Percentiles rank a stretch among this genome's conserved stretches.
These are phyloP conservation scores for Ilex paraguariensis DNA, from an alignment of 305 asterid species.

Conservation along the genomic window DNA sequence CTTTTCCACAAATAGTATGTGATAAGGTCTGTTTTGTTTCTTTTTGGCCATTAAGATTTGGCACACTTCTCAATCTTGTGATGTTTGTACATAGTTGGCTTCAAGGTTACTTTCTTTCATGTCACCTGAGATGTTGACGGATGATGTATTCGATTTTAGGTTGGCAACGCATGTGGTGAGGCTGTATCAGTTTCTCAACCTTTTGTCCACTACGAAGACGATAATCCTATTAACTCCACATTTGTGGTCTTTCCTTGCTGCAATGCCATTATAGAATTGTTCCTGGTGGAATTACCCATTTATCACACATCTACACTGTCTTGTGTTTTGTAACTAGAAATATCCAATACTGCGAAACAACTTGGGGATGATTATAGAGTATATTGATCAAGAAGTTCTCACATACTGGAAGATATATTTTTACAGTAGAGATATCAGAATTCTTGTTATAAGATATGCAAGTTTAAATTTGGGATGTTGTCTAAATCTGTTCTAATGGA, in stretches of 20 bases:
- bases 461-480: too few species aligned
- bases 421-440: too few species aligned
- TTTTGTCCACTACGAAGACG: conserved; percentile 77
- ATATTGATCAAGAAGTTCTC: too few species aligned
- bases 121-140: conserved; percentile 75
- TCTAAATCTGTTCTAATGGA: too few species aligned
- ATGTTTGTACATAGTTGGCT: conserved; percentile 63
- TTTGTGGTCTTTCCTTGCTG: conserved; percentile 42
- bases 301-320: neutral
- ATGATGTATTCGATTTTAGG: conserved; percentile 86
- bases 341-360: too few species aligned
- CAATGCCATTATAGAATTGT: conserved; percentile 7
- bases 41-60: conserved; percentile 51
- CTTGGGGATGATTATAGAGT: too few species aligned
- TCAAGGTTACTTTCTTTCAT: conserved; percentile 59
- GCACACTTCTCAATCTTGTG: conserved; percentile 54
- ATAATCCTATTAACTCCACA: conserved; percentile 67
- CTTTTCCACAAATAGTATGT: conserved; percentile 62
- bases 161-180: conserved; percentile 83
- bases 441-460: too few species aligned
- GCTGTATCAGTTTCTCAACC: conserved; percentile 92
- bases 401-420: too few species aligned
- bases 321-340: too few species aligned
- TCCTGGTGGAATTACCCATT: conserved; percentile 14
- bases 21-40: conserved; percentile 85